phyloP scores from a whole-genome alignment of 352 stramenopile species.

The Hyaloperonospora brassicae region DNA sequence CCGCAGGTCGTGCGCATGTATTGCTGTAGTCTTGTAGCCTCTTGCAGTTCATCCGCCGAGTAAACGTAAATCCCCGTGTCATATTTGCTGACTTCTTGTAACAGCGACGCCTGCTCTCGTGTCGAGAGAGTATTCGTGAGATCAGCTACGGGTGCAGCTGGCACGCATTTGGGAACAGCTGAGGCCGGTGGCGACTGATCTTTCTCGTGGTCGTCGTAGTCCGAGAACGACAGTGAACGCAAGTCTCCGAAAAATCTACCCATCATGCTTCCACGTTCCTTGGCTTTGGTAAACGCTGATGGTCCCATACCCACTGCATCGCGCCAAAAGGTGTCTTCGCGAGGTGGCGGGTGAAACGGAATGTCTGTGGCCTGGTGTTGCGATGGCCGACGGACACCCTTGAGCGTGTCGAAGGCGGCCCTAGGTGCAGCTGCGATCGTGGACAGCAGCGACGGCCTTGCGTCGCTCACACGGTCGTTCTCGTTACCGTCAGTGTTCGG shows the following conservation, averaged over 20 bases:
- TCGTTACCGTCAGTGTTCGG: constrained; percentile 12
- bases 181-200: constrained; percentile 22
- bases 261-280: constrained; percentile 20
- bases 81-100: constrained; percentile 61
- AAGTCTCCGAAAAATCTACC: constrained; percentile 15
- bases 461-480: constrained; percentile 13
- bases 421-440: constrained; percentile 17
- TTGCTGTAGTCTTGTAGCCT: constrained; percentile 47
- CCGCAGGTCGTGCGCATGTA: constrained; percentile 33
- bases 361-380: constrained; percentile 23
- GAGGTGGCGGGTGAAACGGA: constrained; percentile 19
- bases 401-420: constrained; percentile 10
- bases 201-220: constrained; percentile 21
- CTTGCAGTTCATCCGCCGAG: constrained; percentile 60
- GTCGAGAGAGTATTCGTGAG: constrained; percentile 41
- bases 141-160: constrained; percentile 31
- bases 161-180: constrained; percentile 20
- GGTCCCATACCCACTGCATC: constrained; percentile 8
- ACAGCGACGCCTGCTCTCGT: constrained; percentile 46
- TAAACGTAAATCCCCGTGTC: constrained; percentile 65
- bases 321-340: constrained; percentile 10
- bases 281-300: constrained; percentile 1
- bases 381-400: constrained; percentile 13
- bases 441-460: constrained; percentile 17
- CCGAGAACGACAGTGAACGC: constrained; percentile 24